Evolutionary conservation across 805 yeast genomes (phyloP), one percentile per base, ranked within the genome.

Genomic region (Metschnikowia noctiluminum): DNA sequence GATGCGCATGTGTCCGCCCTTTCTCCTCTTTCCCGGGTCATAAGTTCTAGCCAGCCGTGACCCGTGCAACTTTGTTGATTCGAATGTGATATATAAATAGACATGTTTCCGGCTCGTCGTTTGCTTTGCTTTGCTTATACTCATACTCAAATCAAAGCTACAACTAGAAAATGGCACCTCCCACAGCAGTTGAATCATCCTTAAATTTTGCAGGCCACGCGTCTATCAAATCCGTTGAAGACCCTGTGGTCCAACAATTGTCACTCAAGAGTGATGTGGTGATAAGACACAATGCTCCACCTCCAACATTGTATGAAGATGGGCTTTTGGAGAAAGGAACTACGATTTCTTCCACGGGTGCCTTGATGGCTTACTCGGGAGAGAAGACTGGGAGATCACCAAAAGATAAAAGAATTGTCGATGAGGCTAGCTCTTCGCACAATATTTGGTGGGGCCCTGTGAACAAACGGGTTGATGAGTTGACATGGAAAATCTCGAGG

Each of bases 401-500:
- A 68, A 88, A 87, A 77, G 99, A 92, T 75, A 92, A 92, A 73
- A 87, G 99, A 76, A 89, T 92, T 68, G 97, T 92, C 54, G 97
- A 91, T 62, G 98, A 94, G 76, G 86, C 81, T 60, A 79, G 94
- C 44, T 89, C 97, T 36, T 72, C 79, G 52, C 79, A 88, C 50
- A 76, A 91, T 64, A 82, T 92, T 61, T 92, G 99, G 99, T 92
- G 99, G 99, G 99, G 99, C 27, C 98, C 98, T 2, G 99, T 92
- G 59, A 92, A 92, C 77, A 89, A 87, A 74, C 88, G 92, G 73
- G 91, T 92, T 60, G 86, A 89, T 52, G 96, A 89, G 72, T 84
- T 85, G 67, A 90, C 97, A 21, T 92, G 98, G 98, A 81, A 82
- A 62, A 90, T 92, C 62, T 88, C 95, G 69, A 86, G 96, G 69